Base-by-base conservation (phyloP, 176 grass and related monocot species). In the Carex scoparia region DNA sequence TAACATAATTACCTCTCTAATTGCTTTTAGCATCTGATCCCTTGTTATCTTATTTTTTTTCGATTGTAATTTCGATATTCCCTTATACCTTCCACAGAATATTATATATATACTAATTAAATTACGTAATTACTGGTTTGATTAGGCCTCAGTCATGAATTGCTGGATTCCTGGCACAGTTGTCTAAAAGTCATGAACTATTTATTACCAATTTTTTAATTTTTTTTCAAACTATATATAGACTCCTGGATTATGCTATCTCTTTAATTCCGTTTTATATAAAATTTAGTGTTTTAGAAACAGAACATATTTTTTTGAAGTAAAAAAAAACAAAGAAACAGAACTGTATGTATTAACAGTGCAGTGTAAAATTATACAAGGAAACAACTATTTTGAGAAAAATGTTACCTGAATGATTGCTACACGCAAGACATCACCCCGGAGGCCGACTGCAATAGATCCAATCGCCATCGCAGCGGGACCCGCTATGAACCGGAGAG, bases 401-500 rank as follows among this genome's bases (percentile, higher is more conserved):
- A 18, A 46, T 40, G 54, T 18, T 82, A 92, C 95, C 91, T 94
- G 91, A 87, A 98, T 95, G 85, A 95, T 95, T 40, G 91, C 90
- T 16, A 98, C 86, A 23, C 88, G 91, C 31, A 98, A 88, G 84
- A 95, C 74, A 81, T 95, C 91, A 1, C 95, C 95, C 0, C 80
- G 93, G 70, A 98, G 95, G 14, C 92, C 89, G 37, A 94, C 87
- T 60, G 89, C 91, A 33, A 94, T 90, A 59, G 89, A 91, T 80
- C 93, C 93, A 44, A 98, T 80, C 56, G 90, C 93, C 86, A 89
- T 91, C 67, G 91, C 88, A 35, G 78, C 89, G 11, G 95, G 95
- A 18, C 95, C 95, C 16, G 84, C 89, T 7, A 85, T 69, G 83
- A 94, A 98, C 88, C 90, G 92, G 0, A 98, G 79, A 48, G 59